A percentile compares a stretch with the other conserved stretches of the same genome.
Evolutionary conservation across 768 basidiomycete species (phyloP).

Genomic region (Wakefieldia striispora): DNA sequence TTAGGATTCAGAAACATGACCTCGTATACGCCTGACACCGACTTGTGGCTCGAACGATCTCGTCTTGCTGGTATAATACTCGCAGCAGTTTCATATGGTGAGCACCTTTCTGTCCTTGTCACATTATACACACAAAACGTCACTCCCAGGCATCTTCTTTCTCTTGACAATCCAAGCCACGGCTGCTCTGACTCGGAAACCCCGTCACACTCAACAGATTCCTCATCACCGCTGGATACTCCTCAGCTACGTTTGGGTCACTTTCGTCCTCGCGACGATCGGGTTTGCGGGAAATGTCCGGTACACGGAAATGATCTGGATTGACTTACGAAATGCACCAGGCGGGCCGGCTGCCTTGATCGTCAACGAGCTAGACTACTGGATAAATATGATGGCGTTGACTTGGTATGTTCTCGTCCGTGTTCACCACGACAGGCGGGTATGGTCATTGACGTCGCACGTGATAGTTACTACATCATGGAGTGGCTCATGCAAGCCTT

Average conservation of each 20-base stretch:
- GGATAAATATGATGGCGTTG: conserved; percentile 21
- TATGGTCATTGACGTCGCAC: background rate
- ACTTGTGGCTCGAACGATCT: conserved; percentile 29
- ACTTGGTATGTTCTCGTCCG: conserved; percentile 13
- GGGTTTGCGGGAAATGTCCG: conserved; percentile 23
- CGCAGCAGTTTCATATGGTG: conserved; percentile 22
- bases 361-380: conserved; percentile 9
- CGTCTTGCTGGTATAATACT: conserved; percentile 25
- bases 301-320: conserved; percentile 33
- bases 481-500: conserved; percentile 31
- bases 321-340: conserved; percentile 23
- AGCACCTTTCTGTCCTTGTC: background rate
- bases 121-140: background rate
- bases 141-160: conserved; percentile 20
- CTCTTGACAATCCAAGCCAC: conserved; percentile 21
- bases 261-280: conserved; percentile 28
- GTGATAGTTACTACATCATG: conserved; percentile 24
- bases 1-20: conserved; percentile 7
- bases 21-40: conserved; percentile 14
- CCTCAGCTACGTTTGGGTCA: conserved; percentile 21
- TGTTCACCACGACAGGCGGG: background rate
- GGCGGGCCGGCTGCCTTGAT: conserved; percentile 16
- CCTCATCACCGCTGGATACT: conserved; percentile 7
- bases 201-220: background rate
- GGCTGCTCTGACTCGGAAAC: conserved; percentile 3